Evolutionary conservation across 352 stramenopile species (phyloP), one percentile per base, ranked within the genome.

Genomic region (Hyaloperonospora arabidopsidis): DNA sequence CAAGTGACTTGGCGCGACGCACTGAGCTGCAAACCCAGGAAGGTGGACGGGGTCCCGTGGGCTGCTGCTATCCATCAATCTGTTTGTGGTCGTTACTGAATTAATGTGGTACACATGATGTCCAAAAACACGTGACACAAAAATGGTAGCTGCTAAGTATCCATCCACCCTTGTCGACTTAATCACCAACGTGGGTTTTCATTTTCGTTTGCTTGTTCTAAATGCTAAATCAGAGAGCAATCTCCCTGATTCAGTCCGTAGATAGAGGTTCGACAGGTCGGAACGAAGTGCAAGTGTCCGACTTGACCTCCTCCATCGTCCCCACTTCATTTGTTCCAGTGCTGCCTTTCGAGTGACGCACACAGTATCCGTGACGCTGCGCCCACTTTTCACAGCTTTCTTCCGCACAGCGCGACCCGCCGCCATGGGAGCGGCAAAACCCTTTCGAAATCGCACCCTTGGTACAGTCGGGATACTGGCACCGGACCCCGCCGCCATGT

Each of bases 361-460:
- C 78, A 48, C 80, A 91, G 45, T 73, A 89, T 32, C 80, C 80
- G 21, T 76, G 75, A 23, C 78, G 76, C 49, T 91, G 80, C 1
- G 80, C 76, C 78, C 80, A 89, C 49, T 91, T 91, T 39, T 74
- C 43, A 54, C 84, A 94, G 1, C 60, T 70, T 46, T 63, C 53
- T 41, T 84, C 67, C 5, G 79, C 78, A 59, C 86, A 95, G 23
- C 84, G 80, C 19, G 73, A 84, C 1, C 86, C 86, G 13, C 86
- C 86, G 43, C 86, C 86, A 39, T 95, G 86, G 0, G 79, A 68
- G 19, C 84, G 85, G 59, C 86, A 95, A 34, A 89, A 72, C 6
- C 86, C 86, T 52, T 90, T 88, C 1, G 80, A 92, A 51, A 93
- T 90, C 35, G 84, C 84, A 1, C 84, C 86, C 58, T 94, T 94